Evolutionary conservation across 225 moss, liverwort and hornwort species (phyloP).

Genomic region (Polytrichum formosum): DNA sequence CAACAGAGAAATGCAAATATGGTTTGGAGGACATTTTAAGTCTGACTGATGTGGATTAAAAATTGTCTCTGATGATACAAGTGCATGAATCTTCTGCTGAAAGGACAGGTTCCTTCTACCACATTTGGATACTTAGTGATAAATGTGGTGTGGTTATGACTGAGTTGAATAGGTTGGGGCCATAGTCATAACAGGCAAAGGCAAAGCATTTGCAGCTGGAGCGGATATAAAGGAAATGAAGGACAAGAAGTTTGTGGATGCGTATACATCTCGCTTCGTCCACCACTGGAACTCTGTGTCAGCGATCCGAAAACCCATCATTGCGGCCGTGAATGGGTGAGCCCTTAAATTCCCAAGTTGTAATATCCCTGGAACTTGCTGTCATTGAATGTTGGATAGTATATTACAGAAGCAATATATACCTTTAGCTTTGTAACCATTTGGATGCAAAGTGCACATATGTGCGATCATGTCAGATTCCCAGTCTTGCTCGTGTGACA

Average conservation of each 20-base stretch:
- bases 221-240: constrained; percentile 97
- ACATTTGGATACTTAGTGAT: too few species aligned
- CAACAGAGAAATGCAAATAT: too few species aligned
- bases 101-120: too few species aligned
- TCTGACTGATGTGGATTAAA: too few species aligned
- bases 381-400: constrained; percentile 1
- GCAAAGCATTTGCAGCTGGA: constrained; percentile 91
- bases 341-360: constrained; percentile 1
- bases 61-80: too few species aligned
- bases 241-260: constrained; percentile 65
- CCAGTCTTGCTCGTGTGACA: too few species aligned
- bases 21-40: too few species aligned
- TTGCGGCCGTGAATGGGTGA: constrained; percentile 91
- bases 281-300: constrained; percentile 65
- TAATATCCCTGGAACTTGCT: neutral
- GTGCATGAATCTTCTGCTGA: too few species aligned
- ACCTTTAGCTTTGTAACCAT: too few species aligned
- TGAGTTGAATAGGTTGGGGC: constrained; percentile 67
- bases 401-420: neutral
- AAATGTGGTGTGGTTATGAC: neutral
- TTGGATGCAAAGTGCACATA: too few species aligned
- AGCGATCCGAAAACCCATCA: constrained; percentile 65
- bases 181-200: constrained; percentile 80
- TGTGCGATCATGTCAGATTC: too few species aligned
- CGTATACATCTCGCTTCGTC: constrained; percentile 57